Conservation (phyloP, 2,329 filamentous ascomycete species). For the Aspergillus sojae region DNA sequence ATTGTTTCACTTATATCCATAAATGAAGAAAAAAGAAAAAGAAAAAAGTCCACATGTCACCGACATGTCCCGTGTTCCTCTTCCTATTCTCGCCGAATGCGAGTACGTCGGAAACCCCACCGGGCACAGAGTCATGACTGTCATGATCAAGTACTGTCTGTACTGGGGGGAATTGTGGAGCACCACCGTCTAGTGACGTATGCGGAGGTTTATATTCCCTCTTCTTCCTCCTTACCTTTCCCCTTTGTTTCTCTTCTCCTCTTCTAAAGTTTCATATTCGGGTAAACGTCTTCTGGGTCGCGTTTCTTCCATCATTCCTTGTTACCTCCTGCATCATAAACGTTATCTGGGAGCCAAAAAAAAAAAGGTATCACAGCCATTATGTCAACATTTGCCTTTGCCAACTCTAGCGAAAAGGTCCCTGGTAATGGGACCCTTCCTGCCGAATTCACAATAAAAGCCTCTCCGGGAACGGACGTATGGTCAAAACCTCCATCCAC, state of each 20-base stretch:
- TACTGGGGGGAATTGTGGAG: slow-evolving; percentile 7
- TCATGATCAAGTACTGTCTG: not conserved
- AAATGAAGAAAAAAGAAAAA: not conserved
- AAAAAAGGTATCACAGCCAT: slow-evolving; percentile 7
- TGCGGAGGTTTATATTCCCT: slow-evolving; percentile 4
- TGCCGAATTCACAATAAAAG: slow-evolving; percentile 56
- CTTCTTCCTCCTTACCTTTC: not conserved
- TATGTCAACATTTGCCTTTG: slow-evolving; percentile 39
- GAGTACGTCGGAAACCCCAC: slow-evolving; percentile 3
- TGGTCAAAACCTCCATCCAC: slow-evolving; percentile 75
- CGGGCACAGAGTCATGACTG: slow-evolving; percentile 3
- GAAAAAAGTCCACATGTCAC: not conserved
- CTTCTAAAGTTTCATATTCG: not conserved
- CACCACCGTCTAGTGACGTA: slow-evolving; percentile 6
- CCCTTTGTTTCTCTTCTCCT: not conserved
- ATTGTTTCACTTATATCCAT: not conserved
- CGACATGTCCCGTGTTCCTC: not conserved
- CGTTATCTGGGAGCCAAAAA: not conserved
- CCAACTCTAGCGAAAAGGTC: slow-evolving; percentile 34
- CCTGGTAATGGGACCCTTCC: slow-evolving; percentile 34
- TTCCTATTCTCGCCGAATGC: slow-evolving; percentile 7
- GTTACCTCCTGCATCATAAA: not conserved
- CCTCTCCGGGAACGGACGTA: slow-evolving; percentile 67
- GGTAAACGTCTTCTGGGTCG: not conserved
- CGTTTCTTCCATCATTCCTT: not conserved